Evolutionary conservation across 257 asterid species (phyloP).

Genomic region (Primulina eburnea): DNA sequence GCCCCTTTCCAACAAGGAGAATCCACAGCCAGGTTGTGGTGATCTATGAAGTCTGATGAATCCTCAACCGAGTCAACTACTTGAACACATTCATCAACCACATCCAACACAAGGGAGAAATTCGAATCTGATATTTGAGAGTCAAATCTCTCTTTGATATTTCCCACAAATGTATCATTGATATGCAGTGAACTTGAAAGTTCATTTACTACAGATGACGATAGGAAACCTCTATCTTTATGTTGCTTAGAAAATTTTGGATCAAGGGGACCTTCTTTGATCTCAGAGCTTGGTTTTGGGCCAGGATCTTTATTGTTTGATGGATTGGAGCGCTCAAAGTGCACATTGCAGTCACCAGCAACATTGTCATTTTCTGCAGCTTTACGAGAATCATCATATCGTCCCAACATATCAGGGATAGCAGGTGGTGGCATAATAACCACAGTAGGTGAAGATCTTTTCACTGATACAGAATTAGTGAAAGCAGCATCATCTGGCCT

Average conservation of each 20-base stretch:
- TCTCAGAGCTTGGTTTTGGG: slow-evolving; percentile 29
- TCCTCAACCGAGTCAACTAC: slow-evolving; percentile 36
- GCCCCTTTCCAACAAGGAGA: slow-evolving; percentile 99
- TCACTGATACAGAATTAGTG: slow-evolving; percentile 38
- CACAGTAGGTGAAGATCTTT: slow-evolving; percentile 60
- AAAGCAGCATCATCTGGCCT: slow-evolving; percentile 33
- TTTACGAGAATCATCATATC: slow-evolving; percentile 31
- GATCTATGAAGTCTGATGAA: slow-evolving; percentile 59
- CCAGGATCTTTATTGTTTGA: slow-evolving; percentile 38
- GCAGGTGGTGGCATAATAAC: slow-evolving; percentile 72
- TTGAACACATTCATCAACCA: slow-evolving; percentile 33
- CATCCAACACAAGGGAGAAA: slow-evolving; percentile 29
- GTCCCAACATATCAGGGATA: slow-evolving; percentile 26
- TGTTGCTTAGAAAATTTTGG: slow-evolving; percentile 38
- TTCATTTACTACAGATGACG: slow-evolving; percentile 35
- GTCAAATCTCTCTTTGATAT: slow-evolving; percentile 30
- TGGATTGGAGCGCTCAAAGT: slow-evolving; percentile 30
- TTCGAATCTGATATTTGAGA: slow-evolving; percentile 37
- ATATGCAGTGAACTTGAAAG: slow-evolving; percentile 29
- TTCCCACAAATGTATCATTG: slow-evolving; percentile 28
- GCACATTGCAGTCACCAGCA: slow-evolving; percentile 30
- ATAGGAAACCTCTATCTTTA: slow-evolving; percentile 21
- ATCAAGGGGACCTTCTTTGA: slow-evolving; percentile 32
- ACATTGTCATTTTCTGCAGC: slow-evolving; percentile 26
- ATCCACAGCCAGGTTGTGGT: slow-evolving; percentile 62